Conservation (phyloP, 352 stramenopile genomes). For the Hyphochytrium catenoides region DNA sequence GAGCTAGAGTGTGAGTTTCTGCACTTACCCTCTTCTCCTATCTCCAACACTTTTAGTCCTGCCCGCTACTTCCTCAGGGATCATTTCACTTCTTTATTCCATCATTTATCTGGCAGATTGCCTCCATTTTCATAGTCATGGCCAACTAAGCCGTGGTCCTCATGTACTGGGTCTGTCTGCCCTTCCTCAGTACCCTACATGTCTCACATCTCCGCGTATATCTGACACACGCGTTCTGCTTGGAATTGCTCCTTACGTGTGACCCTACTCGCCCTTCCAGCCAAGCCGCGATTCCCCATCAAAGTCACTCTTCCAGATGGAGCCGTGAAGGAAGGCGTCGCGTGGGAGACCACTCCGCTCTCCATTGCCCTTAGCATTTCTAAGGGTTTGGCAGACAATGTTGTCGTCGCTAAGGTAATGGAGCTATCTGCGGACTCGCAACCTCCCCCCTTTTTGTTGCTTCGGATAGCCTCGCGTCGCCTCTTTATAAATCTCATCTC, state of each 20-base stretch:
- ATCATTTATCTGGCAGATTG: slow-evolving; percentile 10
- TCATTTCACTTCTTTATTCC: slow-evolving; percentile 6
- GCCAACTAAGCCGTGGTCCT: slow-evolving; percentile 7
- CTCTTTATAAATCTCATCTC: too few relatives aligned
- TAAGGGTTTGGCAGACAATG: slow-evolving; percentile 75
- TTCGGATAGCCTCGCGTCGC: too few relatives aligned
- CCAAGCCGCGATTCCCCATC: slow-evolving; percentile 70
- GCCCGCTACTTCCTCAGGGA: not conserved
- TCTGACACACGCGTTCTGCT: too few relatives aligned
- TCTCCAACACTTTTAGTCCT: slow-evolving; percentile 5
- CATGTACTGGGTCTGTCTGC: slow-evolving; percentile 1
- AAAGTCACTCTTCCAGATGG: slow-evolving; percentile 92
- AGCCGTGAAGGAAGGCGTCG: slow-evolving; percentile 61
- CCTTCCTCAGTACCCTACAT: too few relatives aligned
- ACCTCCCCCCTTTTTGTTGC: too few relatives aligned
- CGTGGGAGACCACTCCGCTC: slow-evolving; percentile 85
- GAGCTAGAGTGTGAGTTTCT: slow-evolving; percentile 10
- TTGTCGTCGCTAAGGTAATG: slow-evolving; percentile 77
- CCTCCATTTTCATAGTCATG: slow-evolving; percentile 17
- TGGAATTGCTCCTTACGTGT: too few relatives aligned
- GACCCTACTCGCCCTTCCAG: slow-evolving; percentile 22
- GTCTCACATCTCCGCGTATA: too few relatives aligned
- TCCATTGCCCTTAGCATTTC: slow-evolving; percentile 84
- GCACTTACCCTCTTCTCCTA: not conserved
- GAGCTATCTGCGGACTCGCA: too few relatives aligned